These are phyloP conservation scores for Pestalotiopsis sp. DNA, from an alignment of 2,329 filamentous ascomycete species.

Conservation along the genomic window DNA sequence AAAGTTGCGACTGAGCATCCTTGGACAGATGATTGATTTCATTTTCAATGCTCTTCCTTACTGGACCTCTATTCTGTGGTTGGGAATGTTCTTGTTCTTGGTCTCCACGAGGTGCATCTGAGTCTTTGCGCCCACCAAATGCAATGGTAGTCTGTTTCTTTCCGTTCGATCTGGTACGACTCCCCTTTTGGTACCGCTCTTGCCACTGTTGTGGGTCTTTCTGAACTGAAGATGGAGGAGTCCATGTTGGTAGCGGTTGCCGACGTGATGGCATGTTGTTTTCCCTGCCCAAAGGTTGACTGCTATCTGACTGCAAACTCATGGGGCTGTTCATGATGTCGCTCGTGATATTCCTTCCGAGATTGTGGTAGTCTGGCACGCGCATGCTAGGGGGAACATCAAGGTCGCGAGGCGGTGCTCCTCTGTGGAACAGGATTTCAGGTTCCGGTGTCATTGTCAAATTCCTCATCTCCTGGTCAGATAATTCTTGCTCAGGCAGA, in stretches of 20 bases:
- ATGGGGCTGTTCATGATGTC: constrained; percentile 23
- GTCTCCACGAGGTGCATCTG: neutral
- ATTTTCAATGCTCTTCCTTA: neutral
- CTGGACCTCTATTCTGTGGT: neutral
- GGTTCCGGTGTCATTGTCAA: constrained; percentile 24
- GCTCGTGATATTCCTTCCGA: neutral
- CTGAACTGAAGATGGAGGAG: constrained; percentile 30
- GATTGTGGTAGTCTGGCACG: constrained; percentile 11
- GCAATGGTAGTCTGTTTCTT: constrained; percentile 30
- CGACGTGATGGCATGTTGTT: constrained; percentile 9
- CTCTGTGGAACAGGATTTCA: constrained; percentile 29
- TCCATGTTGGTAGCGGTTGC: constrained; percentile 27
- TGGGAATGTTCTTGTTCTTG: neutral
- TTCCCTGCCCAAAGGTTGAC: constrained; percentile 7
- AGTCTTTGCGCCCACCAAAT: constrained; percentile 14
- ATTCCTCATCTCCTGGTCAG: neutral
- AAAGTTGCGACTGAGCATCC: neutral
- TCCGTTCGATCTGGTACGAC: constrained; percentile 9
- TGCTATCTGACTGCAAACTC: constrained; percentile 26
- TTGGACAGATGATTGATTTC: neutral
- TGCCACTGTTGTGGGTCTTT: constrained; percentile 11
- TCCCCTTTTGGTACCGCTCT: neutral
- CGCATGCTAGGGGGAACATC: constrained; percentile 24
- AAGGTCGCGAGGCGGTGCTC: constrained; percentile 31
- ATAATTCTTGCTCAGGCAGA: neutral